Evolutionary conservation across 1,284 basidiomycete genomes (phyloP), one percentile per base, ranked within the genome.

Genomic region (Boletus sp.): DNA sequence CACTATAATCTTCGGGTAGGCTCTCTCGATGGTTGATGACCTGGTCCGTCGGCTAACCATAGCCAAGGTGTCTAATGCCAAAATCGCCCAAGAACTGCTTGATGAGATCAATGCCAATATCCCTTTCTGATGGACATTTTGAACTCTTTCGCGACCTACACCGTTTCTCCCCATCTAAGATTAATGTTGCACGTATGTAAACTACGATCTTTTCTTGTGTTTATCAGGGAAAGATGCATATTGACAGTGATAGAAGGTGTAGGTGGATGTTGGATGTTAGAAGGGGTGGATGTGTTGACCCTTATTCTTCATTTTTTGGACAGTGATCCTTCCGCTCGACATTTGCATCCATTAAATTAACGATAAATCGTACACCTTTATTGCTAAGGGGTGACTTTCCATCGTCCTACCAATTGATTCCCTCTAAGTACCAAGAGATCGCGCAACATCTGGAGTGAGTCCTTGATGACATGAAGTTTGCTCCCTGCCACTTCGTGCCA

Each of bases 401-500:
- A 91, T 64, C 87, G 76, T 48, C 94, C 93, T n/a, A 91, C 71
- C 30, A 89, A 68, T 69, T 94, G 88, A 70, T 97, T 97, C 21
- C 85, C 88, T 56, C 95, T 79, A 47, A 98, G 84, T 30, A 97
- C 84, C 48, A 96, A 71, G 69, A 97, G 74, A 74, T 98, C 95
- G 60, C 90, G 80, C 33, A 95, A 81, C 95, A 97, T 98, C 71
- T 91, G 88, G 57, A 97, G 70, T 43, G 88, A 91, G 67, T 95
- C 95, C 60, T 83, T 85, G 56, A 94, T 81, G 43, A 98, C 86
- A 64, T 91, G 89, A 65, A 98, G 83, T 77, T 98, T 97, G 79
- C 92, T 94, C 40, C 95, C 95, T 0, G 87, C 83, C 1, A 97
- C 91, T 74, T 97, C 95, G 61, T 93, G 88, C 95, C 95, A 98